phyloP scores from a whole-genome alignment of 1,139 yeast species.

The Geotrichum fermentans region DNA sequence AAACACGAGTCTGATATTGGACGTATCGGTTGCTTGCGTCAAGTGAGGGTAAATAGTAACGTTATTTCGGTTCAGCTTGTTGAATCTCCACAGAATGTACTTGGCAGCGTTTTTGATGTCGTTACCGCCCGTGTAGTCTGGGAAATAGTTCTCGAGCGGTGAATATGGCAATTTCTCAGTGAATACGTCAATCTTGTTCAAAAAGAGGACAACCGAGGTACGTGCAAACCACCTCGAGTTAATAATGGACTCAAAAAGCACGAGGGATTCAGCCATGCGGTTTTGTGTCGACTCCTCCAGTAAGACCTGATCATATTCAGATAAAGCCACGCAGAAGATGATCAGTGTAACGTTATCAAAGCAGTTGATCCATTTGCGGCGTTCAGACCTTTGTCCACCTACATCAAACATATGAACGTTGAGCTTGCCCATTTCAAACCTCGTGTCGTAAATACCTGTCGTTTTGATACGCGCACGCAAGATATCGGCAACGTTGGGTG shows the following conservation, averaged over 20 bases:
- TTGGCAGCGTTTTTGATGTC: slow-evolving; percentile 90
- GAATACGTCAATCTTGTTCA: slow-evolving; percentile 85
- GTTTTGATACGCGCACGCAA: slow-evolving; percentile 87
- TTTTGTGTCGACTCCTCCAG: slow-evolving; percentile 70
- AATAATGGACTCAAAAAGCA: slow-evolving; percentile 82
- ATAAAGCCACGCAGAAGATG: slow-evolving; percentile 83
- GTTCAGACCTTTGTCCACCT: slow-evolving; percentile 90
- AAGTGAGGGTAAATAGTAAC: slow-evolving; percentile 82
- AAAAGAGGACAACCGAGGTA: slow-evolving; percentile 76
- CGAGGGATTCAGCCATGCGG: slow-evolving; percentile 78
- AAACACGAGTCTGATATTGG: slow-evolving; percentile 80
- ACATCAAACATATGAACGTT: slow-evolving; percentile 84
- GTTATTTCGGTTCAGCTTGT: slow-evolving; percentile 77
- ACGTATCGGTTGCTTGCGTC: slow-evolving; percentile 92
- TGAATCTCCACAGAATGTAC: slow-evolving; percentile 86
- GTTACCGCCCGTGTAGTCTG: slow-evolving; percentile 84
- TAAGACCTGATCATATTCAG: slow-evolving; percentile 84
- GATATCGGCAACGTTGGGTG: slow-evolving; percentile 73
- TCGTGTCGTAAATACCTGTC: slow-evolving; percentile 83
- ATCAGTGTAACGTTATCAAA: slow-evolving; percentile 87
- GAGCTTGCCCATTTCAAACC: slow-evolving; percentile 69
- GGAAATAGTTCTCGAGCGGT: slow-evolving; percentile 78
- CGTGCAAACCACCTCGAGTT: slow-evolving; percentile 90
- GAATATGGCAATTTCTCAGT: slow-evolving; percentile 79
- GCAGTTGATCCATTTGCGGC: slow-evolving; percentile 94